These are phyloP conservation scores for Cercospora sesami DNA, from an alignment of 2,329 filamentous ascomycete species.

Conservation along the genomic window DNA sequence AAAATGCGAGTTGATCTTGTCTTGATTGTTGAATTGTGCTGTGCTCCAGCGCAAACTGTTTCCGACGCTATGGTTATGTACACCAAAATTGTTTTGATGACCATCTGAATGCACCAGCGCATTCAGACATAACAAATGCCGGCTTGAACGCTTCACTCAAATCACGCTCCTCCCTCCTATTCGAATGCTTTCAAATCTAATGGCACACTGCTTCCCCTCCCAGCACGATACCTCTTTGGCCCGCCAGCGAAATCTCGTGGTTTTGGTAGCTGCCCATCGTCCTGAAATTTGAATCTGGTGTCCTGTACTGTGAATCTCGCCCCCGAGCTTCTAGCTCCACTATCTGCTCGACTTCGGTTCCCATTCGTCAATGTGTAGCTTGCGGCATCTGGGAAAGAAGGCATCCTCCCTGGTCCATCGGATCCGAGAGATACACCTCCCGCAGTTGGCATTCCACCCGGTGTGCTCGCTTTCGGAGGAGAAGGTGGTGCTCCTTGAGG, in stretches of 20 bases:
- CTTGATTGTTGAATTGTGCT: not conserved
- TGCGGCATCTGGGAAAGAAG: constrained; percentile 31
- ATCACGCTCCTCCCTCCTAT: constrained; percentile 25
- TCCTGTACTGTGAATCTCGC: constrained; percentile 52
- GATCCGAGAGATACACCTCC: constrained; percentile 29
- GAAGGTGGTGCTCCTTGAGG: constrained; percentile 38
- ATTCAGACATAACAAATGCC: not conserved
- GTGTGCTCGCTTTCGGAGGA: constrained; percentile 32
- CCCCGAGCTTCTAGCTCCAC: constrained; percentile 23
- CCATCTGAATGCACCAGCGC: not conserved
- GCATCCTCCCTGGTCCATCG: constrained; percentile 15
- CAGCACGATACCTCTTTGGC: constrained; percentile 79
- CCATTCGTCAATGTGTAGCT: constrained; percentile 46
- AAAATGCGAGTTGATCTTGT: not conserved
- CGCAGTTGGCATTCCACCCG: constrained; percentile 33
- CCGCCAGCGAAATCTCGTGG: constrained; percentile 78
- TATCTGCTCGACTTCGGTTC: constrained; percentile 26
- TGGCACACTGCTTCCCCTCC: constrained; percentile 89
- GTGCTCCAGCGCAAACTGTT: constrained; percentile 1
- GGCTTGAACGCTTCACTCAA: constrained; percentile 21
- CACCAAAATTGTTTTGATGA: constrained; percentile 1
- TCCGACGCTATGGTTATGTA: not conserved
- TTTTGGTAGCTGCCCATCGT: constrained; percentile 77
- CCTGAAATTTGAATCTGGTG: constrained; percentile 80
- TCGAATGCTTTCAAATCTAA: constrained; percentile 70